Conservation (phyloP, 2,329 filamentous ascomycete genomes). For the Leptodontidium sp. region DNA sequence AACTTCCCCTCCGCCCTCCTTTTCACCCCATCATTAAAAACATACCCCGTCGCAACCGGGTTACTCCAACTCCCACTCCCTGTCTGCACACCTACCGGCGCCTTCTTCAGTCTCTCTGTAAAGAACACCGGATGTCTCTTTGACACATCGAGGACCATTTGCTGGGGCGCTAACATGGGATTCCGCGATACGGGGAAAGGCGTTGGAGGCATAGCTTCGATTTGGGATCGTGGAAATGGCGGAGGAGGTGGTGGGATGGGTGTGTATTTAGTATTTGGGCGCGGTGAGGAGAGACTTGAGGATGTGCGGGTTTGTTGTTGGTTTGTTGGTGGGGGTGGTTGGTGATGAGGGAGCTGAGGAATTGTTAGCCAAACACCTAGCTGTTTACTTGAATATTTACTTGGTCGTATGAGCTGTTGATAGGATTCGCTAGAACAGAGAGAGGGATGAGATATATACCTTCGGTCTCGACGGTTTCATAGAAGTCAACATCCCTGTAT, state of each 20-base stretch:
- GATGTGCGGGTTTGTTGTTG: slow-evolving; percentile 34
- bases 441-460: slow-evolving; percentile 22
- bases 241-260: slow-evolving; percentile 32
- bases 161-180: background rate
- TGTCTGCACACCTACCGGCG: slow-evolving; percentile 52
- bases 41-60: slow-evolving; percentile 67
- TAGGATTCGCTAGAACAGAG: background rate
- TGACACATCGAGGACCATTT: slow-evolving; percentile 56
- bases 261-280: background rate
- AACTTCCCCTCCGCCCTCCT: slow-evolving; percentile 38
- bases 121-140: slow-evolving; percentile 80
- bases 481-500: slow-evolving; percentile 35
- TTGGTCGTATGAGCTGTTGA: background rate
- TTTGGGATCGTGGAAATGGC: slow-evolving; percentile 50
- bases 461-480: slow-evolving; percentile 37
- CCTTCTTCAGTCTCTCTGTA: slow-evolving; percentile 66
- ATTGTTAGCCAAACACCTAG: background rate
- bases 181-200: slow-evolving; percentile 34
- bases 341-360: slow-evolving; percentile 21
- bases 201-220: slow-evolving; percentile 57
- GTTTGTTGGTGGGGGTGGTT: slow-evolving; percentile 27
- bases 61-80: slow-evolving; percentile 46
- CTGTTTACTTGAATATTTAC: background rate
- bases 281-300: slow-evolving; percentile 11
- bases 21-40: slow-evolving; percentile 58